Percentiles rank a stretch among this genome's conserved stretches.
phyloP scores from a whole-genome alignment of 257 asterid species.

The Euphrasia confusa region DNA sequence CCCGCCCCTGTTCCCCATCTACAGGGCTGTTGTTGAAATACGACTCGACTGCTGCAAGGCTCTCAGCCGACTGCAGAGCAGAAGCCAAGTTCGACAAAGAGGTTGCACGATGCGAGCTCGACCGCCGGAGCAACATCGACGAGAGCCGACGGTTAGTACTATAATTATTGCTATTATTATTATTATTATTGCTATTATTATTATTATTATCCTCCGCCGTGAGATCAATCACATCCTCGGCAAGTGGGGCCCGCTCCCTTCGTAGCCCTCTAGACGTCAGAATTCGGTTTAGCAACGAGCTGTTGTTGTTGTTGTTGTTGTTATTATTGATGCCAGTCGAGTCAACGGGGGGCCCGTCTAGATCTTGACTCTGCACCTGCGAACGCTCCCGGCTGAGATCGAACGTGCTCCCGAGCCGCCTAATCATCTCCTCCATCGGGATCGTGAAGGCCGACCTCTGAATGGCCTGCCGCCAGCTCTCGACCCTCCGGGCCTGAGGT shows the following conservation, averaged over 20 bases:
- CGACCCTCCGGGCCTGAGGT: slow-evolving; percentile 66
- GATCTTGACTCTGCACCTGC: slow-evolving; percentile 40
- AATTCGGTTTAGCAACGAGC: slow-evolving; percentile 53
- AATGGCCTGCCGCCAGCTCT: slow-evolving; percentile 81
- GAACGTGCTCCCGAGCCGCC: slow-evolving; percentile 63
- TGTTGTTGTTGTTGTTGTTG: neutral
- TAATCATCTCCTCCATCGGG: slow-evolving; percentile 87
- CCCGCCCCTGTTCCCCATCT: slow-evolving; percentile 49
- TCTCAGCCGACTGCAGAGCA: slow-evolving; percentile 48
- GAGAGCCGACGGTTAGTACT: slow-evolving; percentile 37
- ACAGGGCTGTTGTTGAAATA: slow-evolving; percentile 42
- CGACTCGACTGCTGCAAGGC: slow-evolving; percentile 57
- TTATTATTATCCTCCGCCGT: slow-evolving; percentile 33
- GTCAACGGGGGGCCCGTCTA: slow-evolving; percentile 34
- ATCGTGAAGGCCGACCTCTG: slow-evolving; percentile 61
- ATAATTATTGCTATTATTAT: neutral
- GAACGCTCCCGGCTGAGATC: slow-evolving; percentile 48
- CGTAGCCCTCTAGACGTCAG: slow-evolving; percentile 74
- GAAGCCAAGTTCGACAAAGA: slow-evolving; percentile 41
- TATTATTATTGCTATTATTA: neutral
- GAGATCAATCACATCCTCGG: slow-evolving; percentile 58
- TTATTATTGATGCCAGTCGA: slow-evolving; percentile 67
- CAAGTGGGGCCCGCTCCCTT: slow-evolving; percentile 50
- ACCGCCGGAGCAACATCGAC: slow-evolving; percentile 52
- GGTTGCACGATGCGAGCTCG: slow-evolving; percentile 65